Base-by-base conservation (phyloP, 2,329 filamentous ascomycete genomes). In the Talaromyces sp. region DNA sequence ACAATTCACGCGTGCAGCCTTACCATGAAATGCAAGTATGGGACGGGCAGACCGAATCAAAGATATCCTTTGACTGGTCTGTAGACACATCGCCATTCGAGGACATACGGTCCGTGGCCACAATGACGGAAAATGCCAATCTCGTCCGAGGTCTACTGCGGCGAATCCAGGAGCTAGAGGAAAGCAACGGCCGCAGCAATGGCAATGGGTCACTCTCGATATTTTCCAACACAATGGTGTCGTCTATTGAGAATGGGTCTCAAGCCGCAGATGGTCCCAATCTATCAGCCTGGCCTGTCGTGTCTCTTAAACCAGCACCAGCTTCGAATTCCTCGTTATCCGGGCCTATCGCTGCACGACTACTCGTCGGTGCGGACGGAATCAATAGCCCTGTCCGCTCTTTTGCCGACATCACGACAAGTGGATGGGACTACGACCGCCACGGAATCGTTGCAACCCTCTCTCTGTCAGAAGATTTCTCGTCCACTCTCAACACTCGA, bases 11-110 rank as follows among this genome's bases (percentile, higher is more conserved):
- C 35, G 86, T 95, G 37, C 93, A 97, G 79, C 84, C 88, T 0
- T 99, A 97, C 76, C 88, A 96, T 64, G 90, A 93, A 70, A 99
- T 99, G 95, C 90, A 96, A 75, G 95, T 98, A 35, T 99, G 96
- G 95, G 95, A 99, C 75, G 96, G 93, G 66, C 86, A 96, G 62
- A 91, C 90, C 44, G 92, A 87, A 64, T 91, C 92, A 39, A 86
- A 88, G 69, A 95, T 99, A 73, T 89, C 91, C 68, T 99, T 99
- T 75, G 90, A 95, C 77, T 90, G 88, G 88, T 79, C 79, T 5
- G 73, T 79, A 40, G 80, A 82, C 61, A 76, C 70, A 23, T 73
- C 76, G 55, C 73, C 77, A 52, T 76, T 78, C 69, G 76, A 79
- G 80, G 72, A 84, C 67, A 64, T 76, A 67, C 79, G 81, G 65